Percentiles rank a stretch among this genome's conserved stretches.
Evolutionary conservation across 345 rosid species (phyloP).

Genomic region (Aegle marmelos): DNA sequence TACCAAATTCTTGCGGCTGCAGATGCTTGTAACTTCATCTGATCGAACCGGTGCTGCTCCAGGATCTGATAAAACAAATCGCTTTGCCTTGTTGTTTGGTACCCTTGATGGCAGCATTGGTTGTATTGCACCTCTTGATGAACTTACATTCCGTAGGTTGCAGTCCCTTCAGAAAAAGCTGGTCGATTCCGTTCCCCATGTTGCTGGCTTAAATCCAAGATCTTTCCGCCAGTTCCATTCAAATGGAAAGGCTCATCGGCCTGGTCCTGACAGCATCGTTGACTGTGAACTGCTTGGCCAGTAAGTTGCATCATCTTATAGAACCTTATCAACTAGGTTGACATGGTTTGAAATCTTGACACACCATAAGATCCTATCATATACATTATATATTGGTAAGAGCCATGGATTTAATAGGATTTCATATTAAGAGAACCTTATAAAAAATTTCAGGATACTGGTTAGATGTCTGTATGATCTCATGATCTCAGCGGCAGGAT

Average conservation of each 20-base stretch:
- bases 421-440: neutral
- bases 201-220: conserved; percentile 89
- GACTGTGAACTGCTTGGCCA: conserved; percentile 91
- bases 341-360: neutral
- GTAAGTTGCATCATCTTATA: conserved; percentile 50
- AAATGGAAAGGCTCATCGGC: conserved; percentile 79
- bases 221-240: conserved; percentile 86
- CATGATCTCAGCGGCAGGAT: neutral
- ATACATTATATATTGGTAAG: neutral
- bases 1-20: conserved; percentile 84
- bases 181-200: conserved; percentile 86
- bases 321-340: neutral
- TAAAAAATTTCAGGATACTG: neutral
- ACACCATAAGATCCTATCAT: neutral
- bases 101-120: conserved; percentile 95
- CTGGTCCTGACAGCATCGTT: conserved; percentile 95
- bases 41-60: conserved; percentile 52
- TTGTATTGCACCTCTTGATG: conserved; percentile 92
- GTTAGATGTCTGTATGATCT: neutral
- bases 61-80: conserved; percentile 79
- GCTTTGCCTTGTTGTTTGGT: conserved; percentile 80
- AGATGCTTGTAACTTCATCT: conserved; percentile 69
- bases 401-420: neutral
- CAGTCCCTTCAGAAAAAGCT: conserved; percentile 91
- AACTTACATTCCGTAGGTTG: conserved; percentile 87